Evolutionary conservation across 2,329 filamentous ascomycete genomes (phyloP), one percentile per base, ranked within the genome.

Genomic region (Xylariaceae sp.): DNA sequence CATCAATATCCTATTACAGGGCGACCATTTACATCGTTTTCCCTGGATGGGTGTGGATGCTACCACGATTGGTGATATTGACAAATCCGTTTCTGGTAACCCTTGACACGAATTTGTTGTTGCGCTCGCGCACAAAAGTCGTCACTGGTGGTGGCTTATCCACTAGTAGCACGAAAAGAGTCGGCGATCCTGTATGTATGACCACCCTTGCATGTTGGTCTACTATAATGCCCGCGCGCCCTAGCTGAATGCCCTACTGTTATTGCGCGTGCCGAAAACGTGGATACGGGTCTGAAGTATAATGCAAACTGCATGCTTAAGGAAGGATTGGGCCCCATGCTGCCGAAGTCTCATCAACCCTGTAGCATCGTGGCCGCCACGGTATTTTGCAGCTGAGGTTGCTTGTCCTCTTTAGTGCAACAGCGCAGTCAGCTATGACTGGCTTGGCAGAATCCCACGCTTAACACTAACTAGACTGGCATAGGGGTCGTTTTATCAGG

Each of bases 321-420:
- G 8, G 57, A 55, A 56, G 58, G 50, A 56, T 58, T 48, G 27
- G 18, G 40, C 42, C 23, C n/a, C 20, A 18, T 40, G 27, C 18
- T 41, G 32, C 46, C 39, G 40, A 37, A 49, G 58, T 60, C 58
- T 60, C 52, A 58, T 37, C 33, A 49, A 48, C 50, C 58, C 32
- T 58, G 57, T 7, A 10, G 24, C 24, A 58, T 57, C 57, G 44
- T 60, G 57, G 55, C 36, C 13, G 16, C 39, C 24, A 48, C 41
- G 40, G 40, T 50, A 50, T 58, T 46, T 36, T 46, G 56, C 47
- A 61, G 58, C 58, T 61, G 58, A 58, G 37, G 24, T 37, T 54
- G 27, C 39, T 45, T 50, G 41, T 41, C 39, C 35, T 44, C 32
- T 20, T 29, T 42, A 18, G 48, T 53, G 43, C 37, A 48, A 48